These are phyloP conservation scores for Athelia sp. DNA, from an alignment of 1,284 basidiomycete species.

Conservation along the genomic window DNA sequence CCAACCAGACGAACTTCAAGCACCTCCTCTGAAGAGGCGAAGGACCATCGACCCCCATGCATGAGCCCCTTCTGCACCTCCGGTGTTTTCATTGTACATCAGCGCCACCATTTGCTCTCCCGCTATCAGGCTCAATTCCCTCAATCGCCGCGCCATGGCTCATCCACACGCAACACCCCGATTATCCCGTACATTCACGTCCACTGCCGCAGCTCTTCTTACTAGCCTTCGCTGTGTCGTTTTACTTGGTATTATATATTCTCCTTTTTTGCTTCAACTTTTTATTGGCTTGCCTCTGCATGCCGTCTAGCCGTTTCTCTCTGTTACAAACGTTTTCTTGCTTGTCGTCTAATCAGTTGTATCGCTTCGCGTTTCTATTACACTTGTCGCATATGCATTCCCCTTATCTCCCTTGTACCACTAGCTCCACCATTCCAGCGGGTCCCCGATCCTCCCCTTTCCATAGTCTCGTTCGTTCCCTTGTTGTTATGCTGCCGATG, in stretches of 20 bases:
- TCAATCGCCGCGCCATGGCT: not conserved
- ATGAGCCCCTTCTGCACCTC: not conserved
- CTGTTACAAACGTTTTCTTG: too few relatives aligned
- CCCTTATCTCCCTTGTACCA: too few relatives aligned
- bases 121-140: not conserved
- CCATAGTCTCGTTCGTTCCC: too few relatives aligned
- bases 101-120: not conserved
- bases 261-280: not conserved
- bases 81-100: not conserved
- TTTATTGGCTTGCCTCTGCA: slow-evolving; percentile 10
- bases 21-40: slow-evolving; percentile 43
- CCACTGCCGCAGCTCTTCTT: slow-evolving; percentile 6
- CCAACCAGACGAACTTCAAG: slow-evolving; percentile 15
- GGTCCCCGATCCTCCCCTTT: too few relatives aligned
- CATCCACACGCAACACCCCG: not conserved
- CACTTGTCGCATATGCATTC: too few relatives aligned
- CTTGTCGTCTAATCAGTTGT: too few relatives aligned
- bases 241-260: not conserved
- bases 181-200: slow-evolving; percentile 20
- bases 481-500: too few relatives aligned
- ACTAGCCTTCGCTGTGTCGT: not conserved
- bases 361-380: too few relatives aligned
- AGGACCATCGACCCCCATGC: slow-evolving; percentile 20
- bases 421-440: too few relatives aligned
- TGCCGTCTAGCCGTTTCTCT: too few relatives aligned